Conservation (phyloP, 73 alveolate species). For the Effrenium voratum region DNA sequence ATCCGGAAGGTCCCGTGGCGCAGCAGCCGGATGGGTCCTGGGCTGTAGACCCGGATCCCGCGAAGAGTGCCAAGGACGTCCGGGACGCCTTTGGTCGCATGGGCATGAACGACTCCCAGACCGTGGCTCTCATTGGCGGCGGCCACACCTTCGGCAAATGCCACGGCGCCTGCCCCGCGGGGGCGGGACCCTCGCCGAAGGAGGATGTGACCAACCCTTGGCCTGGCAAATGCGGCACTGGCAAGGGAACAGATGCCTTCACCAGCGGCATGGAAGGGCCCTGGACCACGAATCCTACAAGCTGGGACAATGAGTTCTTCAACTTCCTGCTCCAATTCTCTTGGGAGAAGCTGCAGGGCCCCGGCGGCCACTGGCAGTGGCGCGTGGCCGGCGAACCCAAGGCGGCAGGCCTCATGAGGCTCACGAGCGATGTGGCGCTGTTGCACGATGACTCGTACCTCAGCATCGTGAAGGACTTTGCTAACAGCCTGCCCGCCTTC, state of each 20-base stretch:
- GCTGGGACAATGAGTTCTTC: constrained; percentile 90
- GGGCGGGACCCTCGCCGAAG: constrained; percentile 72
- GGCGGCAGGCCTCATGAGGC: background rate
- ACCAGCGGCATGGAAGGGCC: constrained; percentile 94
- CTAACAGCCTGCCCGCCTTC: constrained; percentile 35
- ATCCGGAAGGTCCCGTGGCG: constrained; percentile 67
- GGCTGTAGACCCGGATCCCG: constrained; percentile 82
- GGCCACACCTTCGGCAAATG: constrained; percentile 94
- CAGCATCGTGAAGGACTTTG: constrained; percentile 55
- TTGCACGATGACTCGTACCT: constrained; percentile 52
- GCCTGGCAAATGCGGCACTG: constrained; percentile 93
- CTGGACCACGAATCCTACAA: constrained; percentile 80
- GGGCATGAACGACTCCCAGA: constrained; percentile 95
- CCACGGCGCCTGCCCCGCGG: constrained; percentile 94
- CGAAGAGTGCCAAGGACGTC: constrained; percentile 81
- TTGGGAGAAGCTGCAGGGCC: constrained; percentile 73
- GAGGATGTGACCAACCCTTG: constrained; percentile 92
- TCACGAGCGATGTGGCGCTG: constrained; percentile 89
- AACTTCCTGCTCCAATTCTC: constrained; percentile 10
- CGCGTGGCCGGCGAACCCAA: background rate
- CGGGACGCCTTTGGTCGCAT: constrained; percentile 94
- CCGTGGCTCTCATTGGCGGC: constrained; percentile 95
- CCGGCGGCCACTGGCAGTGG: constrained; percentile 94
- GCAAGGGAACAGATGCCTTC: constrained; percentile 90
- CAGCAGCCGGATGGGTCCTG: constrained; percentile 75